A percentile compares a stretch with the other conserved stretches of the same genome.
Evolutionary conservation across 1,139 yeast genomes (phyloP).

Genomic region (Magnusiomyces magnusii): DNA sequence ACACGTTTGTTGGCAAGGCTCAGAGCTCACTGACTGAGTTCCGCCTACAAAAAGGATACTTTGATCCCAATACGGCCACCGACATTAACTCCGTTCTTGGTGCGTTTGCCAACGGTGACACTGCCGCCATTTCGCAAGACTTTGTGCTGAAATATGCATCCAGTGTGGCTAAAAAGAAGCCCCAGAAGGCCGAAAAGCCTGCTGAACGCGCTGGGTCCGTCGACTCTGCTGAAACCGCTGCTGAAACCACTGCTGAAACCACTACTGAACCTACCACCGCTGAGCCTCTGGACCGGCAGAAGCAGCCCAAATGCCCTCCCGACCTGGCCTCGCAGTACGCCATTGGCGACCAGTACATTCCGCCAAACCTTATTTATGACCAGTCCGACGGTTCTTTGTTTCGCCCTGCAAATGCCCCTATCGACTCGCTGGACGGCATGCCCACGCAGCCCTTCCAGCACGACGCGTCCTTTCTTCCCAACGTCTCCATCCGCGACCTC

Average conservation of each 20-base stretch:
- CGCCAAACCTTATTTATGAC: too few relatives aligned
- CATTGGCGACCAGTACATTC: too few relatives aligned
- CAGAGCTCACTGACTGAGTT: background rate
- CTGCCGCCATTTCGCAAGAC: background rate
- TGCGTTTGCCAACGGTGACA: background rate
- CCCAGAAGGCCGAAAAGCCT: background rate
- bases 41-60: constrained; percentile 1
- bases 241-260: too few relatives aligned
- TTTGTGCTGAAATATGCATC: background rate
- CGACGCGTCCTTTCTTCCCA: background rate
- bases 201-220: background rate
- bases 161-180: background rate
- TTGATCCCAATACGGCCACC: background rate
- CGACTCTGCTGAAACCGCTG: background rate
- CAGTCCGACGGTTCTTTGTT: too few relatives aligned
- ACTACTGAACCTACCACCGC: too few relatives aligned
- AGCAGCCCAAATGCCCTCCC: too few relatives aligned
- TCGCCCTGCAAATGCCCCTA: too few relatives aligned
- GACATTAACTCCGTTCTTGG: background rate
- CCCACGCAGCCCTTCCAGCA: background rate
- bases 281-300: too few relatives aligned
- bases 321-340: too few relatives aligned
- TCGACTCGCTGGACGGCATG: background rate
- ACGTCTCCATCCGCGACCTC: background rate
- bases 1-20: too few relatives aligned